These are phyloP conservation scores for Fraxinus angustifolia DNA, from an alignment of 305 asterid species.

Conservation along the genomic window DNA sequence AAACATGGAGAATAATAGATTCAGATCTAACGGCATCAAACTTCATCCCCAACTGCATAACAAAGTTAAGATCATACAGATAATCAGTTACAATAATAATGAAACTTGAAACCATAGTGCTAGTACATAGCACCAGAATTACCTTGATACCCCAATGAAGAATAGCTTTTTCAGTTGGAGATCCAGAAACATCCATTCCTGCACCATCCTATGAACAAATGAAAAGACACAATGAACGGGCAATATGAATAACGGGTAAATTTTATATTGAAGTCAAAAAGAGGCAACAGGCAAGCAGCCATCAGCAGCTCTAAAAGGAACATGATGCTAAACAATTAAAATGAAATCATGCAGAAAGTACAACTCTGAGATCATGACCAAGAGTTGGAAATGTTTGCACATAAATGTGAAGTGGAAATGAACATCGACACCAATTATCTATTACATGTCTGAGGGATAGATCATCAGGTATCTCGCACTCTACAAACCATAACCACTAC, in stretches of 20 bases:
- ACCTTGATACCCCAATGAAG: conserved; percentile 96
- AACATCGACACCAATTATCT: conserved; percentile 10
- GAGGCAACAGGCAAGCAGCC: background rate
- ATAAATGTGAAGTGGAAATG: background rate
- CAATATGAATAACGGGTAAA: background rate
- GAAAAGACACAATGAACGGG: conserved; percentile 1
- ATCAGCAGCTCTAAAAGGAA: conserved; percentile 3
- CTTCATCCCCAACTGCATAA: conserved; percentile 82
- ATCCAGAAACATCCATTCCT: conserved; percentile 71
- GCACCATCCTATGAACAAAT: conserved; percentile 49
- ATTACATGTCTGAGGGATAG: conserved; percentile 10
- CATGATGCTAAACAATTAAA: background rate
- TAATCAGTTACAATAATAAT: conserved; percentile 16
- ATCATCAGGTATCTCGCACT: conserved; percentile 1
- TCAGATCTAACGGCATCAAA: conserved; percentile 73
- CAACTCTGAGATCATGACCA: conserved; percentile 2
- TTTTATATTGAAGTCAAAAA: background rate
- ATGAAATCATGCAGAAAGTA: conserved; percentile 6
- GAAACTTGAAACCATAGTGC: conserved; percentile 10
- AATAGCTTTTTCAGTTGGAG: conserved; percentile 94
- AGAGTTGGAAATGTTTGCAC: background rate
- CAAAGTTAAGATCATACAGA: conserved; percentile 11
- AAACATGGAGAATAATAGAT: conserved; percentile 76
- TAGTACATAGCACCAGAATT: conserved; percentile 17
- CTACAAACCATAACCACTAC: background rate